These are phyloP conservation scores for Arctostaphylos glauca DNA, from an alignment of 148 eudicot species.

Conservation along the genomic window DNA sequence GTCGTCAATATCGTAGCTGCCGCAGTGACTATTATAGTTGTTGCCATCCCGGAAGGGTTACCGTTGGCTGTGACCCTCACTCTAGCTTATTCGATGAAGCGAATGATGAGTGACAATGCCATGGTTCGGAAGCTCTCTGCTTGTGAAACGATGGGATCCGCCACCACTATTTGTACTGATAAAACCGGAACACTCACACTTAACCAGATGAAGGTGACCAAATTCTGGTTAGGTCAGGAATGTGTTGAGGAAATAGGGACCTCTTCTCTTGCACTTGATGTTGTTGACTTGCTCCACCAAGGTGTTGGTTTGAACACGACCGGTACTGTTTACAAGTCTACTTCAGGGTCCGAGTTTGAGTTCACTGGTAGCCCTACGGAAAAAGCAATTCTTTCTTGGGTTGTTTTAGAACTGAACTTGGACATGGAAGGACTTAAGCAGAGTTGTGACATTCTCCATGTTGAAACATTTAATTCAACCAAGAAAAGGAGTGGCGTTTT, in stretches of 20 bases:
- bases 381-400: conserved; percentile 20
- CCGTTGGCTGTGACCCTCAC: conserved; percentile 7
- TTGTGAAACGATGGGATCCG: conserved; percentile 14
- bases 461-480: conserved; percentile 19
- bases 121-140: conserved; percentile 19
- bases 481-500: conserved; percentile 19
- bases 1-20: conserved; percentile 1
- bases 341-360: neutral
- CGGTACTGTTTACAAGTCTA: neutral
- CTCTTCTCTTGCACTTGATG: neutral
- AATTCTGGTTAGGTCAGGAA: neutral
- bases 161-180: conserved; percentile 11
- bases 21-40: neutral
- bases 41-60: neutral
- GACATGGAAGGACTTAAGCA: conserved; percentile 9
- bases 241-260: neutral
- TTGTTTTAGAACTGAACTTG: conserved; percentile 5
- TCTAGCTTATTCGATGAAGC: conserved; percentile 8
- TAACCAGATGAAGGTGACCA: conserved; percentile 14
- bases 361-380: conserved; percentile 12
- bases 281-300: neutral
- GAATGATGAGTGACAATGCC: conserved; percentile 15
- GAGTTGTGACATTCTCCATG: neutral
- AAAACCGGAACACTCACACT: conserved; percentile 16
- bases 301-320: conserved; percentile 2